Conservation (phyloP, 2,329 filamentous ascomycete genomes). For the Akanthomyces muscarius region DNA sequence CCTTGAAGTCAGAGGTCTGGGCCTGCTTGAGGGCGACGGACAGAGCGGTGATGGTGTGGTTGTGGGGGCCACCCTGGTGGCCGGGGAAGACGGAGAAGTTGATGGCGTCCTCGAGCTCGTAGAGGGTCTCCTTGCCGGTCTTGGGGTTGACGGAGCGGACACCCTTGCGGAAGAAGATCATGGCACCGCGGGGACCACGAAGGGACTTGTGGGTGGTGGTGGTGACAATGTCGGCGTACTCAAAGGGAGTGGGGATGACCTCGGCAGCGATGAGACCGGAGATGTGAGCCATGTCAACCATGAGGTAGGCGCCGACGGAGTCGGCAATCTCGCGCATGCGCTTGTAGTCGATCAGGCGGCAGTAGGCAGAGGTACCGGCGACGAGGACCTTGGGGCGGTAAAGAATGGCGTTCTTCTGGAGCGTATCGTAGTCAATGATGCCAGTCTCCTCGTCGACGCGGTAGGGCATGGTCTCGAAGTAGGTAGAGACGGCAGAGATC, state of each 20-base stretch:
- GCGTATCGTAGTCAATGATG: slow-evolving; percentile 92
- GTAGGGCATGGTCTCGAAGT: slow-evolving; percentile 99
- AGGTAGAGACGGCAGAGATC: slow-evolving; percentile 96
- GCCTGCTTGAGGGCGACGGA: slow-evolving; percentile 95
- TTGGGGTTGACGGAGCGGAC: slow-evolving; percentile 86
- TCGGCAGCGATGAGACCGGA: slow-evolving; percentile 90
- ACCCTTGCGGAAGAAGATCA: slow-evolving; percentile 99
- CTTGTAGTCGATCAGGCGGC: slow-evolving; percentile 92
- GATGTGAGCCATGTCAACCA: slow-evolving; percentile 98
- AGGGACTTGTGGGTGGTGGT: slow-evolving; percentile 99
- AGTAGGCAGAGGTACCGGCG: slow-evolving; percentile 96
- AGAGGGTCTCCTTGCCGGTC: slow-evolving; percentile 82
- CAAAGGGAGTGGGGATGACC: slow-evolving; percentile 91
- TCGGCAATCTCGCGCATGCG: slow-evolving; percentile 96
- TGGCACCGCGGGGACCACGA: slow-evolving; percentile 92
- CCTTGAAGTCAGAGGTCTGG: slow-evolving; percentile 81
- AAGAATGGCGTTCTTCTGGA: slow-evolving; percentile 84
- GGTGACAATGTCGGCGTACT: slow-evolving; percentile 90
- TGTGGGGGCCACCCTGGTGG: slow-evolving; percentile 97
- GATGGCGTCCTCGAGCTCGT: slow-evolving; percentile 93
- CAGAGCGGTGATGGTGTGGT: slow-evolving; percentile 98
- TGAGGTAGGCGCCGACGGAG: slow-evolving; percentile 86
- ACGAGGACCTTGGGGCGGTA: slow-evolving; percentile 96
- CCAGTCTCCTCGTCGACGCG: slow-evolving; percentile 84
- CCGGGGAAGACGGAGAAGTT: slow-evolving; percentile 99